Conservation (phyloP, 495 filamentous ascomycete species). For the Neurospora sp. region DNA sequence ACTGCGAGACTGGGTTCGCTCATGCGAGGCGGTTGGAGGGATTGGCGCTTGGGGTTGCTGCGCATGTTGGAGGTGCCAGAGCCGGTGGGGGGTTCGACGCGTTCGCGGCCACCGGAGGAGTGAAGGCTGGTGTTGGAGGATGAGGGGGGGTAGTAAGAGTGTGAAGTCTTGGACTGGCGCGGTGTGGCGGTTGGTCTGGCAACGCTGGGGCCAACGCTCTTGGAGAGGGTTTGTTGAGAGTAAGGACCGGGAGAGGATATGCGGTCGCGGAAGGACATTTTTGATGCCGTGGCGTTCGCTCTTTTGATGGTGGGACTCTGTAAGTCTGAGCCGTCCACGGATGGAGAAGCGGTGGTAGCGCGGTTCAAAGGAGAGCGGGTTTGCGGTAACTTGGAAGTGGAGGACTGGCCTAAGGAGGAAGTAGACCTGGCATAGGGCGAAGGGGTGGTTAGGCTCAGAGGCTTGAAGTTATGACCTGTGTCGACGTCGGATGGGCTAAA, state of each 20-base stretch:
- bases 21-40: conserved; percentile 32
- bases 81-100: conserved; percentile 20
- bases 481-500: conserved; percentile 59
- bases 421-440: conserved; percentile 47
- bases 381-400: conserved; percentile 34
- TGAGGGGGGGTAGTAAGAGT: background rate
- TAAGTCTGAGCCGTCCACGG: conserved; percentile 4
- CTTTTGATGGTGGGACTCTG: conserved; percentile 27
- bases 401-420: conserved; percentile 28
- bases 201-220: background rate
- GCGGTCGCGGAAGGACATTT: conserved; percentile 40
- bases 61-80: conserved; percentile 15
- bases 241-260: conserved; percentile 31
- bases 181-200: background rate
- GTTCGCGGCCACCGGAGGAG: background rate
- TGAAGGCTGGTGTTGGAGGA: background rate
- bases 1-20: conserved; percentile 10
- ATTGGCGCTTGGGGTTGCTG: conserved; percentile 34
- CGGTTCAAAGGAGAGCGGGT: conserved; percentile 36
- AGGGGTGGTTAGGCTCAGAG: conserved; percentile 51
- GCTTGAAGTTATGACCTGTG: conserved; percentile 60
- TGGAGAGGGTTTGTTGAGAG: conserved; percentile 20
- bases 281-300: conserved; percentile 12
- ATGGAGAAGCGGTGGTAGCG: conserved; percentile 29
- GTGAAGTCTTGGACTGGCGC: background rate